Conservation (phyloP, 2,329 filamentous ascomycete species). For the Penicillium hordei region DNA sequence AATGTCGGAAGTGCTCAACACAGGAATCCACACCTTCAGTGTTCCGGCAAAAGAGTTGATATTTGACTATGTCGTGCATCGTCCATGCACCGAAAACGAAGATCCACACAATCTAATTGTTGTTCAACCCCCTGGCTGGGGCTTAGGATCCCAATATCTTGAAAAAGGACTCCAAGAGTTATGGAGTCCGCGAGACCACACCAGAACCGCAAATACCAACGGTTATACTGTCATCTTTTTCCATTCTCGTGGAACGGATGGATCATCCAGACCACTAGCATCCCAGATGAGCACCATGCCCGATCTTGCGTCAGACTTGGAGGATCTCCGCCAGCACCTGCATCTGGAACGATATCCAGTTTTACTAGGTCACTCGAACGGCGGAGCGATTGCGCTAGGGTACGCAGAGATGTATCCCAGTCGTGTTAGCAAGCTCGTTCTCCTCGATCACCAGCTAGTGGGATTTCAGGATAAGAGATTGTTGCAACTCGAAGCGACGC, state of each 20-base stretch:
- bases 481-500: background rate
- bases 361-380: background rate
- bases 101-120: background rate
- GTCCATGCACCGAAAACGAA: background rate
- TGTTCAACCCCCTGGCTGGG: constrained; percentile 1
- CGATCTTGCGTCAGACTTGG: constrained; percentile 1
- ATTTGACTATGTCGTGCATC: constrained; percentile 4
- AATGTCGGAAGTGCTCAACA: background rate
- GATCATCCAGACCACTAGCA: background rate
- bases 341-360: background rate
- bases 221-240: background rate
- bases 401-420: constrained; percentile 3
- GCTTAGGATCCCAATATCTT: background rate
- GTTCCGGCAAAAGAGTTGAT: background rate
- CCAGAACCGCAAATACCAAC: background rate
- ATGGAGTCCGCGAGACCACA: background rate
- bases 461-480: background rate
- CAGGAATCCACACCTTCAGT: background rate
- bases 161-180: background rate
- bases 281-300: constrained; percentile 3
- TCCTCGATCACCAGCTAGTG: constrained; percentile 1
- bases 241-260: background rate
- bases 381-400: constrained; percentile 1
- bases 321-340: background rate
- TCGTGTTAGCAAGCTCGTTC: background rate